Evolutionary conservation across 2,329 filamentous ascomycete genomes (phyloP).

Genomic region (Fusarium foetens): DNA sequence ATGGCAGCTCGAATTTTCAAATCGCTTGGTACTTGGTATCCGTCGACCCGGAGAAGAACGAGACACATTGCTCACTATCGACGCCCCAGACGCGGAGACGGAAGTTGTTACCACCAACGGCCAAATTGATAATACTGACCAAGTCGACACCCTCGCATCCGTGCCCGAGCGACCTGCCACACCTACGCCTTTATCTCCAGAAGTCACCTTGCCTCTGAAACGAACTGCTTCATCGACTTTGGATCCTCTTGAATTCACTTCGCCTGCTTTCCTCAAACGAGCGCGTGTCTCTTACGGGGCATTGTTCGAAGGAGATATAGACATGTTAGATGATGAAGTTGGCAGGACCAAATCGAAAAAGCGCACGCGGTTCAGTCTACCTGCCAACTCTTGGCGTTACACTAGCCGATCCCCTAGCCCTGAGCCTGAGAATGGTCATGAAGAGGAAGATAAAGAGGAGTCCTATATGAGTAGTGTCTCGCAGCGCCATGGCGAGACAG

Average conservation of each 20-base stretch:
- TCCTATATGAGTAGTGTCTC: background rate
- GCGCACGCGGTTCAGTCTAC: constrained; percentile 73
- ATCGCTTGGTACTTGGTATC: constrained; percentile 59
- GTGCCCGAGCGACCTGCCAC: constrained; percentile 29
- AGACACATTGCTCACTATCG: constrained; percentile 62
- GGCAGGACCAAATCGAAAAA: constrained; percentile 61
- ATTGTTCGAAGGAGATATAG: constrained; percentile 70
- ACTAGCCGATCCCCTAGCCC: constrained; percentile 77
- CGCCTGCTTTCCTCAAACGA: constrained; percentile 82
- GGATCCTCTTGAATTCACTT: constrained; percentile 70
- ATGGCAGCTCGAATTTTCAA: constrained; percentile 68
- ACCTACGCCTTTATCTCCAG: constrained; percentile 31
- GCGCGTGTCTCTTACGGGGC: constrained; percentile 75
- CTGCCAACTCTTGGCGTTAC: constrained; percentile 78
- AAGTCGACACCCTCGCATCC: constrained; percentile 7
- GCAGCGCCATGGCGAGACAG: constrained; percentile 8
- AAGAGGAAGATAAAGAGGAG: constrained; percentile 33
- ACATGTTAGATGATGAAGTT: constrained; percentile 75
- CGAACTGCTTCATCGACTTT: constrained; percentile 49
- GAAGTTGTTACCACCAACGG: constrained; percentile 31
- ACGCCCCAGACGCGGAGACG: constrained; percentile 46
- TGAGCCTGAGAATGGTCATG: constrained; percentile 56
- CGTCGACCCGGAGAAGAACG: constrained; percentile 57
- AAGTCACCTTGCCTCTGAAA: constrained; percentile 45
- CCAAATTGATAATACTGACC: constrained; percentile 13